Conservation (phyloP, 202 grass and related monocot species). For the Carex sylvatica region DNA sequence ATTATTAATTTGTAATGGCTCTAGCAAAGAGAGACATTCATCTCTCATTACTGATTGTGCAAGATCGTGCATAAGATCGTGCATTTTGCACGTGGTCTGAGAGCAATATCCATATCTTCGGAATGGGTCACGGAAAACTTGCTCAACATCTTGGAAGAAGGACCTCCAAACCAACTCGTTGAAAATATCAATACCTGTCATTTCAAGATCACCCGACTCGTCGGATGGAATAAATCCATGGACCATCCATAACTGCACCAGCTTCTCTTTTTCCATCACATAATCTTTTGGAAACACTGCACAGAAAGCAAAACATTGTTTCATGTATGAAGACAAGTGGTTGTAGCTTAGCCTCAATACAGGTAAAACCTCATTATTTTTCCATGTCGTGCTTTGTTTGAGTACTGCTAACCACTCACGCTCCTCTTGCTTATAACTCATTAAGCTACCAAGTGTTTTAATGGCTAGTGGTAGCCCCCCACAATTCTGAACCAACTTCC, state of each 20-base stretch:
- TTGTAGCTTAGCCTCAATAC: slow-evolving; percentile 37
- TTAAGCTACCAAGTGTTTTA: slow-evolving; percentile 12
- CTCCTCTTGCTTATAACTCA: slow-evolving; percentile 29
- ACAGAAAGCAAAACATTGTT: slow-evolving; percentile 44
- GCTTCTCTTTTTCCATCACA: slow-evolving; percentile 29
- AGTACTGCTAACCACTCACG: no score
- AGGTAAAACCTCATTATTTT: slow-evolving; percentile 5
- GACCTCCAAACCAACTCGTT: slow-evolving; percentile 28
- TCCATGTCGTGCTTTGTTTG: no score
- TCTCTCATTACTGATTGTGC: slow-evolving; percentile 1
- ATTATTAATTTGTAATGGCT: no score
- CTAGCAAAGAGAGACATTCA: no score
- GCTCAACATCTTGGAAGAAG: slow-evolving; percentile 33
- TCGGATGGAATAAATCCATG: slow-evolving; percentile 26
- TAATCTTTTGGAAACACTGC: slow-evolving; percentile 33
- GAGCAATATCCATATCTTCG: background rate
- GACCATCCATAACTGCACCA: slow-evolving; percentile 41
- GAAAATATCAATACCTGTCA: background rate
- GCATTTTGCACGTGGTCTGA: slow-evolving; percentile 13
- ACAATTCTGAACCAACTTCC: slow-evolving; percentile 24
- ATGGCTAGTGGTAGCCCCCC: slow-evolving; percentile 30
- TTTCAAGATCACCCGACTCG: background rate
- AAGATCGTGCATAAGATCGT: slow-evolving; percentile 46
- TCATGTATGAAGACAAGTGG: slow-evolving; percentile 23
- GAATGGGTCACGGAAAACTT: background rate